phyloP scores from a whole-genome alignment of 2,329 filamentous ascomycete species.

The Fusarium ramigenum region DNA sequence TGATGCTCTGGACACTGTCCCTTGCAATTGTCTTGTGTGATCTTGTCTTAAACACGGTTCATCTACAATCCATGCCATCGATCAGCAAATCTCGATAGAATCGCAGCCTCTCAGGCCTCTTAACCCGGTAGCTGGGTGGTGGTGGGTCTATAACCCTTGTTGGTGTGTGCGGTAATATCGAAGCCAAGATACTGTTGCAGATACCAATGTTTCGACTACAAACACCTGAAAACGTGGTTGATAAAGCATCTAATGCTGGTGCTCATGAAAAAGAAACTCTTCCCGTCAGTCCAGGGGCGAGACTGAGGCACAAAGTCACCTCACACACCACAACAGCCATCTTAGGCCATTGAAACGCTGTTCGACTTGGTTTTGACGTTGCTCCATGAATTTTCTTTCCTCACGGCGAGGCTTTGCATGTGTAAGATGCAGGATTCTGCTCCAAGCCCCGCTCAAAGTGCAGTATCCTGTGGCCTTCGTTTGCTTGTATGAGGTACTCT shows the following conservation, averaged over 20 bases:
- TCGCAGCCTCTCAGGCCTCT: neutral
- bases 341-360: neutral
- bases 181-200: slow-evolving; percentile 6
- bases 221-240: slow-evolving; percentile 21
- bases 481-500: slow-evolving; percentile 8
- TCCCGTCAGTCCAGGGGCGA: neutral
- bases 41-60: neutral
- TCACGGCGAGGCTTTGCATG: neutral
- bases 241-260: slow-evolving; percentile 16
- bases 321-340: neutral
- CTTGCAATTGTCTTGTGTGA: slow-evolving; percentile 15
- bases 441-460: neutral
- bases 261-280: neutral
- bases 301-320: neutral
- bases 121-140: slow-evolving; percentile 22
- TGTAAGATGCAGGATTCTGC: neutral
- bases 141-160: neutral
- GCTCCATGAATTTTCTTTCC: neutral
- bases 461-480: slow-evolving; percentile 1
- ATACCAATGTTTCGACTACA: slow-evolving; percentile 28
- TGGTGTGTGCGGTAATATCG: slow-evolving; percentile 1
- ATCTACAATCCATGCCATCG: slow-evolving; percentile 14
- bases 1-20: neutral
- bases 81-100: neutral
- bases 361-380: neutral